These are phyloP conservation scores for Crithidia expoeki DNA, from an alignment of 208 protist species.

Conservation along the genomic window DNA sequence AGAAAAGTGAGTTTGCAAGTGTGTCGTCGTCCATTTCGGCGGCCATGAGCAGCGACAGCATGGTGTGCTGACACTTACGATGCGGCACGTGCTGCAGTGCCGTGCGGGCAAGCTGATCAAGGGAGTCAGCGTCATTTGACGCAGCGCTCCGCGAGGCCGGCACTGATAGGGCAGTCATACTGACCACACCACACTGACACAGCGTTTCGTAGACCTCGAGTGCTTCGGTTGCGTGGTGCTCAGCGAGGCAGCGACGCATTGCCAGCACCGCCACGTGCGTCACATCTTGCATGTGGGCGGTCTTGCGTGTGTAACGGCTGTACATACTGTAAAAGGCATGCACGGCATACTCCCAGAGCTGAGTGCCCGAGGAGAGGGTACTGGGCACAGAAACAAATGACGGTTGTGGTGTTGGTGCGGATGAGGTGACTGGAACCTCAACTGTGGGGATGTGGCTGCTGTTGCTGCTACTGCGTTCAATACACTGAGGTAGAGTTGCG, in stretches of 20 bases:
- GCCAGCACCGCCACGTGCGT: slow-evolving; percentile 26
- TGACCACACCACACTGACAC: slow-evolving; percentile 43
- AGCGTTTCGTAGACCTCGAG: slow-evolving; percentile 52
- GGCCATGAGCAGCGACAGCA: slow-evolving; percentile 32
- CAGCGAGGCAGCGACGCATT: slow-evolving; percentile 63
- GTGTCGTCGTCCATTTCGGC: slow-evolving; percentile 19
- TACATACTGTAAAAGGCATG: slow-evolving; percentile 31
- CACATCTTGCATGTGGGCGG: slow-evolving; percentile 9
- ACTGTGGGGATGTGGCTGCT: background rate
- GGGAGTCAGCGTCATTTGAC: background rate
- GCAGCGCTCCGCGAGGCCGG: background rate
- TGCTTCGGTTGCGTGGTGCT: slow-evolving; percentile 53
- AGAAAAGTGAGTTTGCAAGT: background rate
- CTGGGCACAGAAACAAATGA: background rate
- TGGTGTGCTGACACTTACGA: slow-evolving; percentile 7
- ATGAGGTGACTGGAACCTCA: no score
- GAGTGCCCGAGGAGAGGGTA: slow-evolving; percentile 13
- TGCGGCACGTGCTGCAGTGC: slow-evolving; percentile 27
- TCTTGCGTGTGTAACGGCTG: slow-evolving; percentile 3
- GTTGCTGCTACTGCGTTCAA: background rate
- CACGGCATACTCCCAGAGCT: slow-evolving; percentile 40
- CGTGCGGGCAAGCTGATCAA: slow-evolving; percentile 28
- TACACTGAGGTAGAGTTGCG: background rate
- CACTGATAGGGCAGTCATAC: background rate
- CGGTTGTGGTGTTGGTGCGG: background rate